These are phyloP conservation scores for Candida tallmaniae DNA, from an alignment of 805 yeast genomes.

Conservation along the genomic window DNA sequence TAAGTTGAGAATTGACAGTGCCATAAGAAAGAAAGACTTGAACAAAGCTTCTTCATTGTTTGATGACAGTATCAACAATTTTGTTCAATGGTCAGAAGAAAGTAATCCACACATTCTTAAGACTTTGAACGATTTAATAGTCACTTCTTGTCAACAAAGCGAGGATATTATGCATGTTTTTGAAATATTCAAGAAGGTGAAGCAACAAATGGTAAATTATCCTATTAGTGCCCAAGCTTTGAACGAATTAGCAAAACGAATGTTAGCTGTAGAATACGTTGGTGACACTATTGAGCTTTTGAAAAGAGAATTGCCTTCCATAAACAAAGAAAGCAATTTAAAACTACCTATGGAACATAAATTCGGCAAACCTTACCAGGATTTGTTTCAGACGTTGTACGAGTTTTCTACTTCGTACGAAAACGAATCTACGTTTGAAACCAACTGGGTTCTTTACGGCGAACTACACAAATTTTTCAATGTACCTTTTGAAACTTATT, in stretches of 20 bases:
- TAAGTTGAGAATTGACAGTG: conserved; percentile 26
- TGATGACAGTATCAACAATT: conserved; percentile 24
- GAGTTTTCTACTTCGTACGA: conserved; percentile 25
- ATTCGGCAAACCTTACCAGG: conserved; percentile 21
- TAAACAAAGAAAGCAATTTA: conserved; percentile 22
- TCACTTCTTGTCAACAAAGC: conserved; percentile 24
- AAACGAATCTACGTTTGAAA: conserved; percentile 30
- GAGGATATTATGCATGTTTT: conserved; percentile 25
- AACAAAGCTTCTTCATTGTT: conserved; percentile 24
- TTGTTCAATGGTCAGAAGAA: conserved; percentile 20
- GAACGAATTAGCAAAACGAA: conserved; percentile 20
- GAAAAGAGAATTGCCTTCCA: conserved; percentile 35
- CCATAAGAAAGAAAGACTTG: conserved; percentile 16
- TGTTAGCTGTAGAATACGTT: conserved; percentile 32
- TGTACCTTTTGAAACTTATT: conserved; percentile 55
- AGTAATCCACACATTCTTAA: conserved; percentile 33
- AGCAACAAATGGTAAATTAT: conserved; percentile 30
- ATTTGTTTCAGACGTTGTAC: conserved; percentile 26
- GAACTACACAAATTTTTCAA: conserved; percentile 51
- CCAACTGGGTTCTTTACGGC: conserved; percentile 58
- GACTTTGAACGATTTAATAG: conserved; percentile 42
- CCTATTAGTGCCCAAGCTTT: conserved; percentile 26
- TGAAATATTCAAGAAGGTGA: conserved; percentile 29
- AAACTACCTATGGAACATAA: conserved; percentile 25
- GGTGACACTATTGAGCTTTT: conserved; percentile 40